Base-by-base conservation (phyloP, 2,329 filamentous ascomycete genomes). In the Xylariaceae sp. region DNA sequence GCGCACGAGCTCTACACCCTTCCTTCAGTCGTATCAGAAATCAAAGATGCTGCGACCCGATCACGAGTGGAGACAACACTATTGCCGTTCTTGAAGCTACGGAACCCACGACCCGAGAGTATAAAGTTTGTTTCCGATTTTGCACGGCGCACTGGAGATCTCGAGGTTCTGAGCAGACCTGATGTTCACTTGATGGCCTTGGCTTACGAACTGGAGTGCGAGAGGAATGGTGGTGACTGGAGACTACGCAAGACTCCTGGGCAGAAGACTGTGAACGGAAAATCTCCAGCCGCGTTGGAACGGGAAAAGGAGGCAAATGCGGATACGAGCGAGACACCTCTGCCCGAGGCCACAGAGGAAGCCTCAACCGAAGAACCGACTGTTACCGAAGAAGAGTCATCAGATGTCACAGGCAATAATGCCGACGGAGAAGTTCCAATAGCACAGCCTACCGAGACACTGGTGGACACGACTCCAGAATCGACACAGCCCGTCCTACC, bases 171-270 rank as follows among this genome's bases (percentile, higher is more conserved):
- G 51, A 96, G 91, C 71, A 83, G 80, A 64, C 87, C 90, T 1
- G 94, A 99, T 82, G 75, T 97, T 53, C 87, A 95, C 59, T 80
- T 99, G 38, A 75, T 97, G 63, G 94, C 92, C 9, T 74, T 99
- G 48, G 87, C 90, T 1, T 97, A 97, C 67, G 94, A 99, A 67
- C 67, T 97, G n/a, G 92, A 97, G 62, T 87, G 89, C 62, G 91
- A 97, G 73, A 77, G 85, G 51, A 95, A 95, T 66, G 83, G 85
- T n/a, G 91, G 91, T 2, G 85, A 95, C 66, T 95, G 89, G 87
- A 81, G 91, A 52, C 64, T 96, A 67, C 78, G 91, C 54, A 88
- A 80, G 50, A 78, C 81, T 3, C 92, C 92, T 0, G 87, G 85
- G 1, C 90, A 96, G 67, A 91, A 90, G 68, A 68, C 79, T 1